Percentiles rank a stretch among this genome's conserved stretches.
These are phyloP conservation scores for Fusarium buharicum DNA, from an alignment of 2,329 filamentous ascomycete genomes.

Conservation along the genomic window DNA sequence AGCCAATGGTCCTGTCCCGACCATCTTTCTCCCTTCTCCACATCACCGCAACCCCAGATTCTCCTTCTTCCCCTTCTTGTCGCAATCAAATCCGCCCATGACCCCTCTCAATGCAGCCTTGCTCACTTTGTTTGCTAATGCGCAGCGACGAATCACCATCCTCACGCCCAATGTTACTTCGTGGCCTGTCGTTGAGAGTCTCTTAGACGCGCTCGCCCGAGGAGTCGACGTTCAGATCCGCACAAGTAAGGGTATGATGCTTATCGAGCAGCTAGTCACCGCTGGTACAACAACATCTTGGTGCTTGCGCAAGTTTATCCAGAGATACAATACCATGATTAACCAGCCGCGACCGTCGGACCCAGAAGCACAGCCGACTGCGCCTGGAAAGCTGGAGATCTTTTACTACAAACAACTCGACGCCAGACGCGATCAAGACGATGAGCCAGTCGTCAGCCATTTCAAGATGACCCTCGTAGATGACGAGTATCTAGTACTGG, in stretches of 20 bases:
- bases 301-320: slow-evolving; percentile 69
- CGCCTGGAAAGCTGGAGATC: slow-evolving; percentile 64
- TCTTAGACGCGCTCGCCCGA: slow-evolving; percentile 69
- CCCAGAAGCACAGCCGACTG: slow-evolving; percentile 56
- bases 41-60: slow-evolving; percentile 77
- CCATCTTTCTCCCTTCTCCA: slow-evolving; percentile 77
- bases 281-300: slow-evolving; percentile 77
- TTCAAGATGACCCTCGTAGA: slow-evolving; percentile 83
- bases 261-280: slow-evolving; percentile 83
- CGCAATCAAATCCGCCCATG: slow-evolving; percentile 60
- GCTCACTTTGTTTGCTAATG: slow-evolving; percentile 68
- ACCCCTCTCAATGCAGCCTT: slow-evolving; percentile 76
- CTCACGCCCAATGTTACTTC: slow-evolving; percentile 84
- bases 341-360: slow-evolving; percentile 34
- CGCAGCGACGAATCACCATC: slow-evolving; percentile 70
- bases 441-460: slow-evolving; percentile 78
- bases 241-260: slow-evolving; percentile 76
- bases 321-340: slow-evolving; percentile 58
- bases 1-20: slow-evolving; percentile 53
- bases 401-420: slow-evolving; percentile 65
- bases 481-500: slow-evolving; percentile 72
- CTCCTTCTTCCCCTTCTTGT: slow-evolving; percentile 66
- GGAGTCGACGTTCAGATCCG: slow-evolving; percentile 75
- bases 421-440: slow-evolving; percentile 44
- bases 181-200: slow-evolving; percentile 67